Percentiles rank a stretch among this genome's conserved stretches.
phyloP scores from a whole-genome alignment of 2,329 filamentous ascomycete species.

The Grosmannia huntii region DNA sequence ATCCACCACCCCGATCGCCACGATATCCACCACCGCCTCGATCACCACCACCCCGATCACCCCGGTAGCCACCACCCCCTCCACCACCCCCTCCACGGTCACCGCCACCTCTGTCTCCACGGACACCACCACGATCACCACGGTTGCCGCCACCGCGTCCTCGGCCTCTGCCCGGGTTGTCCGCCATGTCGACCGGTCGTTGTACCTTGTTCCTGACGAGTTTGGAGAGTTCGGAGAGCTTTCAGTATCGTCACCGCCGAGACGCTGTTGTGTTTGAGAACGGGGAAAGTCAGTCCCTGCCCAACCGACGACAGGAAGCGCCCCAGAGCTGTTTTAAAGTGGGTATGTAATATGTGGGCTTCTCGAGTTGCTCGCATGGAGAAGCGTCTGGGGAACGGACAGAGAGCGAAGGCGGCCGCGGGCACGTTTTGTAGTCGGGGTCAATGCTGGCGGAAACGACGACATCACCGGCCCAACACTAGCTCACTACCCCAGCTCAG shows the following conservation, averaged over 20 bases:
- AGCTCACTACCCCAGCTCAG: background rate
- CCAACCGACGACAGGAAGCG: no score
- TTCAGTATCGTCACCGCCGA: background rate
- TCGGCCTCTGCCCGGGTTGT: constrained; percentile 9
- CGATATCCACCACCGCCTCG: constrained; percentile 13
- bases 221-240: background rate
- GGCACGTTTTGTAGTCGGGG: background rate
- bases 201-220: no score
- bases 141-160: constrained; percentile 15
- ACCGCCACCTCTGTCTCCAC: constrained; percentile 6
- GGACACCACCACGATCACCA: constrained; percentile 5
- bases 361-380: background rate
- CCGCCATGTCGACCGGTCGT: background rate
- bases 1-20: constrained; percentile 9
- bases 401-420: no score
- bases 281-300: no score
- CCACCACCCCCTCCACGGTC: background rate
- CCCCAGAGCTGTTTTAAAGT: background rate
- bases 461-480: background rate
- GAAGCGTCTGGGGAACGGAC: background rate
- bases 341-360: background rate
- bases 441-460: background rate
- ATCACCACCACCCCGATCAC: background rate
- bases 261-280: background rate
- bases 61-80: background rate